Conservation (phyloP, 164 flowering plant genomes). For the Nelumbo lutea region DNA sequence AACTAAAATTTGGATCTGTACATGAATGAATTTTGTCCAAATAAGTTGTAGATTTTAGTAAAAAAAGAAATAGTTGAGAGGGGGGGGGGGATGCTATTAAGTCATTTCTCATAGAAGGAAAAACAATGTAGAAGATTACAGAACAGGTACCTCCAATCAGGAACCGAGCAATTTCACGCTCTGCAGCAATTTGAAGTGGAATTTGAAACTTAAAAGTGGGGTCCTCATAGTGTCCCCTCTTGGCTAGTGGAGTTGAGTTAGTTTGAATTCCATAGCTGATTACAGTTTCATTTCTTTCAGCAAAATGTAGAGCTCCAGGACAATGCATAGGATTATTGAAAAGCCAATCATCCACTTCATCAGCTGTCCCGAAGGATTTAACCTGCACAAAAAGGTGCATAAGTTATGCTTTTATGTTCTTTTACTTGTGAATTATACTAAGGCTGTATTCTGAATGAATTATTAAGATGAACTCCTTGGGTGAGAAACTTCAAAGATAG, state of each 20-base stretch:
- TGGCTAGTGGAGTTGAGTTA: conserved; percentile 45
- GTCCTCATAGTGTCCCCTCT: conserved; percentile 53
- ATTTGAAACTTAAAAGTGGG: conserved; percentile 69
- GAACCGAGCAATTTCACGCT: conserved; percentile 75
- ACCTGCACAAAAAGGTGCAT: conserved; percentile 32
- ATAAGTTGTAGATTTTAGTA: neutral
- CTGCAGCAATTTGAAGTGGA: conserved; percentile 79
- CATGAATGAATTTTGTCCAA: neutral
- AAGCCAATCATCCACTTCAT: conserved; percentile 66
- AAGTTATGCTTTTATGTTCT: neutral
- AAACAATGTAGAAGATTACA: neutral
- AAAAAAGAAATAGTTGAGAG: no score
- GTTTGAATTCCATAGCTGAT: conserved; percentile 78
- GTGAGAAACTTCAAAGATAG: no score
- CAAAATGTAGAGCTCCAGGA: conserved; percentile 70
- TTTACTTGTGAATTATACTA: no score
- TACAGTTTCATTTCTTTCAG: conserved; percentile 44
- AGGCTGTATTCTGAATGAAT: no score
- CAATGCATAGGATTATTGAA: conserved; percentile 43
- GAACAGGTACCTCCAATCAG: conserved; percentile 48
- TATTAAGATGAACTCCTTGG: no score
- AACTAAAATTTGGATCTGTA: conserved; percentile 58
- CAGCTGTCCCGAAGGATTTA: conserved; percentile 40
- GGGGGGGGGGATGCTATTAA: no score
- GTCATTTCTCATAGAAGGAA: no score